A percentile compares a stretch with the other conserved stretches of the same genome.
Conservation (phyloP, 768 basidiomycete species). For the Leccinum sublutescens region DNA sequence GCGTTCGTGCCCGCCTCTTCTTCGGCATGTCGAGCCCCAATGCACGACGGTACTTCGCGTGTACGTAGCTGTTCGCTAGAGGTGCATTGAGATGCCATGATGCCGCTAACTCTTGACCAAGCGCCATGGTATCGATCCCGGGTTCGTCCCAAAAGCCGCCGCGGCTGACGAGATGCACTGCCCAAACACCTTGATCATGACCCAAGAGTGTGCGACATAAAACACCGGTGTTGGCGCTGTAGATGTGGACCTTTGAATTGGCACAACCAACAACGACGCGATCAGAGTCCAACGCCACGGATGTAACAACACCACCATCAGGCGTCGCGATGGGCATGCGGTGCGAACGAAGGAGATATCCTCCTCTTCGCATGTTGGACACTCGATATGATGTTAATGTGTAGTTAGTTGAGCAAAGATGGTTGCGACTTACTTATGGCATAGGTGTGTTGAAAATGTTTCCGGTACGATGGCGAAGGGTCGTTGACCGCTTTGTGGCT, state of each 20-base stretch:
- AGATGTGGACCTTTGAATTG: constrained; percentile 81
- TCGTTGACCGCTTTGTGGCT: constrained; percentile 2
- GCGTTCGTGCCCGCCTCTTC: constrained; percentile 23
- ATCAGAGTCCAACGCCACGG: constrained; percentile 76
- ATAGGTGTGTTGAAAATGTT: constrained; percentile 72
- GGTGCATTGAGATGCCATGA: constrained; percentile 1
- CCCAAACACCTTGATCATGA: constrained; percentile 92
- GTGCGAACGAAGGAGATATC: constrained; percentile 66
- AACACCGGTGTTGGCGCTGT: constrained; percentile 75
- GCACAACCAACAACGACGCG: constrained; percentile 90
- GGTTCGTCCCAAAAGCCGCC: constrained; percentile 47
- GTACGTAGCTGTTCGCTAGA: constrained; percentile 26
- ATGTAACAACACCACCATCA: constrained; percentile 75
- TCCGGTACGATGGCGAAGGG: constrained; percentile 48
- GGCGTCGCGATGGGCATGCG: constrained; percentile 42
- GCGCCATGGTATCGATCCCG: constrained; percentile 6
- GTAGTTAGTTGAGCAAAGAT: not conserved
- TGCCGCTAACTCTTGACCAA: constrained; percentile 6
- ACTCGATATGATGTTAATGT: constrained; percentile 41
- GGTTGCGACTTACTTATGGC: constrained; percentile 53
- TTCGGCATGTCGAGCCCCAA: constrained; percentile 43
- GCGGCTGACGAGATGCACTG: constrained; percentile 71
- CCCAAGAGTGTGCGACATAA: constrained; percentile 76
- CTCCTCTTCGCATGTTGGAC: constrained; percentile 78
- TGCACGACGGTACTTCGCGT: constrained; percentile 42